These are phyloP conservation scores for Starmerella stellata DNA, from an alignment of 805 yeast species.

Conservation along the genomic window DNA sequence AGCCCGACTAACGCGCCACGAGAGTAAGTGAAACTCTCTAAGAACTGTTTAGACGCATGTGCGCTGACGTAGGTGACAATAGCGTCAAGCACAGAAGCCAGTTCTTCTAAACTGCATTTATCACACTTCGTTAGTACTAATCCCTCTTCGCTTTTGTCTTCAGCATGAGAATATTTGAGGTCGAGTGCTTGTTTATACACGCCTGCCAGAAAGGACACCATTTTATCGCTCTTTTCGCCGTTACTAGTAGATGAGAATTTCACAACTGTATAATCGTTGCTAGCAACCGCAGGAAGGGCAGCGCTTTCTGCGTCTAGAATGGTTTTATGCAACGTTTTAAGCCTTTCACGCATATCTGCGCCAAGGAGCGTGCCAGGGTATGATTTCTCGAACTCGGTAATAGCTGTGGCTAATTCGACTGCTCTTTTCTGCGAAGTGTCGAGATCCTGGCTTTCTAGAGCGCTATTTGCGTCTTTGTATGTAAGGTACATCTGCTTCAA, in stretches of 20 bases:
- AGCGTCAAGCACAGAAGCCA: neutral
- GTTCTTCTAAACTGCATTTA: neutral
- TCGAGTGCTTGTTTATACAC: neutral
- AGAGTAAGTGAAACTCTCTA: neutral
- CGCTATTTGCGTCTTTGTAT: too few species aligned
- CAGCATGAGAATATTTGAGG: neutral
- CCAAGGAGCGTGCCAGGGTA: conserved; percentile 5
- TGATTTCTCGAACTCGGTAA: too few species aligned
- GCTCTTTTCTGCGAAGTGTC: too few species aligned
- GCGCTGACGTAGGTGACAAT: neutral
- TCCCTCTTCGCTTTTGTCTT: neutral
- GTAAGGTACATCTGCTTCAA: too few species aligned
- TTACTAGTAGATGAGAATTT: neutral
- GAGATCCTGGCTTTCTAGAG: too few species aligned
- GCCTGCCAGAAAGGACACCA: neutral
- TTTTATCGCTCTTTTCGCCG: neutral
- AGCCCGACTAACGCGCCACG: neutral
- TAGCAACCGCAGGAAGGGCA: neutral
- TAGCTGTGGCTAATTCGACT: too few species aligned
- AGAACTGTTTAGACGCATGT: neutral
- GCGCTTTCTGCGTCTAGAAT: neutral
- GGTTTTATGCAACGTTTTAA: neutral
- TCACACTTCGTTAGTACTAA: neutral
- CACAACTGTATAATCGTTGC: neutral
- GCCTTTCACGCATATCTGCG: conserved; percentile 4